These are phyloP conservation scores for Musa balbisiana DNA, from an alignment of 202 grass and related monocot genomes.

Conservation along the genomic window DNA sequence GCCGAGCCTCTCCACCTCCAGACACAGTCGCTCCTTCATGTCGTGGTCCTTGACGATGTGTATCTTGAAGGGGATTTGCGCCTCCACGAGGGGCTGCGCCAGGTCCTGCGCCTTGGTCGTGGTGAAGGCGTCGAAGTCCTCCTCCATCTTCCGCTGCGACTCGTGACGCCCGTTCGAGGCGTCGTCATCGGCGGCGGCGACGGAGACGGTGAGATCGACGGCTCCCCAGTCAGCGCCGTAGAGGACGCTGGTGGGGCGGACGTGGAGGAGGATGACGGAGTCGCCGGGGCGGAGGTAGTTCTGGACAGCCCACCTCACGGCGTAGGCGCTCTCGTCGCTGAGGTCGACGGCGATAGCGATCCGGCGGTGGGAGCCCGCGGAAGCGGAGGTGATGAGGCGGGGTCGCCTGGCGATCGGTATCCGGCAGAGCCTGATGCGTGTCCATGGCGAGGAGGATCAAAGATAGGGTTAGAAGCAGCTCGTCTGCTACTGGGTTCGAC, in stretches of 20 bases:
- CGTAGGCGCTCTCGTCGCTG: too few relatives aligned
- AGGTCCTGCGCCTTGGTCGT: slow-evolving; percentile 9
- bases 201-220: not conserved
- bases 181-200: not conserved
- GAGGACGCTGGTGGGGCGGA: not conserved
- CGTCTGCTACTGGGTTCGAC: too few relatives aligned
- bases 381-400: not conserved
- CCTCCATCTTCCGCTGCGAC: slow-evolving; percentile 8
- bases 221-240: slow-evolving; percentile 20
- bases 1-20: slow-evolving; percentile 16
- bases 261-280: not conserved
- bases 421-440: too few relatives aligned
- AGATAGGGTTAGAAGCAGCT: too few relatives aligned
- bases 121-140: slow-evolving; percentile 17
- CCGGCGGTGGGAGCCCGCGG: not conserved
- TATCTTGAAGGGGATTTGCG: slow-evolving; percentile 22
- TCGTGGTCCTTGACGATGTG: slow-evolving; percentile 26
- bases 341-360: not conserved
- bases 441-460: too few relatives aligned
- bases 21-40: slow-evolving; percentile 25
- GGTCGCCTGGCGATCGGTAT: not conserved
- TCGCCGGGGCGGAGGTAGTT: not conserved
- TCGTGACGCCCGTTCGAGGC: not conserved
- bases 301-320: not conserved
- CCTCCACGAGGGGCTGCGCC: slow-evolving; percentile 18